Evolutionary conservation across 116 monocot genomes (phyloP).

Genomic region (Iris pallida): DNA sequence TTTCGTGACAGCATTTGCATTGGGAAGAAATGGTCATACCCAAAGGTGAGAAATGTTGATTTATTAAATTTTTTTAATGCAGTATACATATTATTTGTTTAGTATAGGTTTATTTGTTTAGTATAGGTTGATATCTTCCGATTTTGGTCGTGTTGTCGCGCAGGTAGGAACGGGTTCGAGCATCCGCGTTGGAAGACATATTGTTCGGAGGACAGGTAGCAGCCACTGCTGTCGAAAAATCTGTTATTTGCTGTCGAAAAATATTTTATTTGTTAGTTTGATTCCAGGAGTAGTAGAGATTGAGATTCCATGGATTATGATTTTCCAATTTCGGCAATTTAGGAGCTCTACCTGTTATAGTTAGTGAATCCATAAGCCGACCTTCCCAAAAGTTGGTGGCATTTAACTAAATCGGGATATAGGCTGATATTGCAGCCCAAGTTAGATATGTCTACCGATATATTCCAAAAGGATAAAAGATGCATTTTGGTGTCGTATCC

Average conservation of each 20-base stretch:
- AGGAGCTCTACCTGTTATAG: neutral
- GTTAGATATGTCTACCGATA: neutral
- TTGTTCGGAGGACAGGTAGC: slow-evolving; percentile 16
- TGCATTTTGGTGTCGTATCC: too few species aligned
- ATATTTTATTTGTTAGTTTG: too few species aligned
- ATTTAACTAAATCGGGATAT: neutral
- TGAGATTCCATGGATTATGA: neutral
- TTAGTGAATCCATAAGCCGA: neutral
- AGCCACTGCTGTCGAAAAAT: too few species aligned
- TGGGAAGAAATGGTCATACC: neutral
- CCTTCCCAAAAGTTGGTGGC: neutral
- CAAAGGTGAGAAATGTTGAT: neutral
- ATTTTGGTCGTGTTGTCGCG: neutral
- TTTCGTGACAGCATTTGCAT: neutral
- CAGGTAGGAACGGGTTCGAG: slow-evolving; percentile 28
- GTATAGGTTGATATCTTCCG: neutral
- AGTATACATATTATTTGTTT: neutral
- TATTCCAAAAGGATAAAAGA: too few species aligned
- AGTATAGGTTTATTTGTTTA: too few species aligned
- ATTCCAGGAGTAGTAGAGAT: neutral
- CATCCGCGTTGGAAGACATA: slow-evolving; percentile 11
- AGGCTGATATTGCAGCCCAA: neutral
- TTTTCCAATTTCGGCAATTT: neutral
- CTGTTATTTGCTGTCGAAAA: too few species aligned
- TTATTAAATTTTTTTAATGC: neutral